A percentile compares a stretch with the other conserved stretches of the same genome.
Evolutionary conservation across 441 rosid species (phyloP).

Genomic region (Pelargonium cotyledonis): DNA sequence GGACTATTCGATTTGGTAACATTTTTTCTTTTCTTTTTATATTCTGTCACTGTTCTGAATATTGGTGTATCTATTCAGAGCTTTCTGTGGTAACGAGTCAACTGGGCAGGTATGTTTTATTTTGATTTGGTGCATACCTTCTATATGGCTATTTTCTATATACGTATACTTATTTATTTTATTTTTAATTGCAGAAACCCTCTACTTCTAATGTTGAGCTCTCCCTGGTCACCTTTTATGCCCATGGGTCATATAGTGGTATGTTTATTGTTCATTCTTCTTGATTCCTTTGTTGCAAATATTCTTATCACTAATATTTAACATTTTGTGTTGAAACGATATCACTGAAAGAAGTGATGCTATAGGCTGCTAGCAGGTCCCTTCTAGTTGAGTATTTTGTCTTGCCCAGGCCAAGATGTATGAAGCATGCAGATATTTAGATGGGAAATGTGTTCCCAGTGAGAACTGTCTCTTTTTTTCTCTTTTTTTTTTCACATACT

Average conservation of each 20-base stretch:
- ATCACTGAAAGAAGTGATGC: no score
- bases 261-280: conserved; percentile 24
- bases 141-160: not conserved
- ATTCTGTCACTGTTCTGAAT: not conserved
- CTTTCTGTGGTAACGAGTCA: conserved; percentile 52
- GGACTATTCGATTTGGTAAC: not conserved
- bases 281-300: conserved; percentile 11
- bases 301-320: conserved; percentile 2
- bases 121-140: conserved; percentile 1
- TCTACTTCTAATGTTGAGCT: conserved; percentile 56
- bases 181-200: conserved; percentile 45
- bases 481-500: no score
- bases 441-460: not conserved
- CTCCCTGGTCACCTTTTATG: conserved; percentile 58
- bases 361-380: no score
- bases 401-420: not conserved
- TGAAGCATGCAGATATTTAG: not conserved
- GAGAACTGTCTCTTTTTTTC: not conserved
- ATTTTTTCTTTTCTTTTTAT: not conserved
- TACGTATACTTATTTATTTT: conserved; percentile 1
- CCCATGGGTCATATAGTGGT: conserved; percentile 84
- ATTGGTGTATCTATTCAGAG: conserved; percentile 36
- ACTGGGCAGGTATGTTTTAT: conserved; percentile 56
- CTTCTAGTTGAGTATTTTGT: no score
- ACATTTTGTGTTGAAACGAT: not conserved